Evolutionary conservation across 78 protist genomes (phyloP), one percentile per base, ranked within the genome.

Genomic region (Mastigamoeba balamuthi): DNA sequence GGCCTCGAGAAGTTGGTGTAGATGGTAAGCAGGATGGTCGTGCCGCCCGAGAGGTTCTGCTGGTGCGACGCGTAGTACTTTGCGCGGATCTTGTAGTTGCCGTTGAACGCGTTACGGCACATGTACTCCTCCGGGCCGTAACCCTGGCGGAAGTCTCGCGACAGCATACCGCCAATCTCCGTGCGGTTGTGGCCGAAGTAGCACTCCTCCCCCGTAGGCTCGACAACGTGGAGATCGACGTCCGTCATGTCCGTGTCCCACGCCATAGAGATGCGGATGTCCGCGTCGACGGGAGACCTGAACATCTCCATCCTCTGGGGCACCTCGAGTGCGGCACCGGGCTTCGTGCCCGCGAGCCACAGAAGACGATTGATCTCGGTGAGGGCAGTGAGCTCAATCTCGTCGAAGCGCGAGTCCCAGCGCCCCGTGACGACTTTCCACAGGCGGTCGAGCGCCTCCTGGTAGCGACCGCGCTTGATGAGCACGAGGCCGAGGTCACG

Each of bases 41-140:
- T 48, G 58, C 33, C 58, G 17, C 58, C 58, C 17, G 58, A 48
- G 58, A 17, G 33, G 17, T 48, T 17, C 58, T 48, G 58, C 58
- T 17, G 58, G 17, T 48, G 58, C 58, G 58, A 48, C 17, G 58
- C 58, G 17, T 25, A 48, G 58, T 48, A 48, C 58, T 48, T 48
- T 48, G 58, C 58, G 17, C 17, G 17, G 17, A 48, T 48, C 36
- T 66, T 25, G 70, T 75, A 75, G 27, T 35, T 17, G 9, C 78
- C 78, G n/a, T 10, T 73, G 10, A 17, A 10, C 10, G 78, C 75
- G 28, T 23, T 23, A 10, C 78, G 25, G 9, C 9, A 35, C 75
- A 75, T 69, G 52, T 75, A 75, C 78, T 73, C 74, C 42, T 75
- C 80, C 9, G 78, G 78, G 23, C 78, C 78, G 9, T 75, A 75